Base-by-base conservation (phyloP, 805 yeast species). In the Suhomyces pyralidae region DNA sequence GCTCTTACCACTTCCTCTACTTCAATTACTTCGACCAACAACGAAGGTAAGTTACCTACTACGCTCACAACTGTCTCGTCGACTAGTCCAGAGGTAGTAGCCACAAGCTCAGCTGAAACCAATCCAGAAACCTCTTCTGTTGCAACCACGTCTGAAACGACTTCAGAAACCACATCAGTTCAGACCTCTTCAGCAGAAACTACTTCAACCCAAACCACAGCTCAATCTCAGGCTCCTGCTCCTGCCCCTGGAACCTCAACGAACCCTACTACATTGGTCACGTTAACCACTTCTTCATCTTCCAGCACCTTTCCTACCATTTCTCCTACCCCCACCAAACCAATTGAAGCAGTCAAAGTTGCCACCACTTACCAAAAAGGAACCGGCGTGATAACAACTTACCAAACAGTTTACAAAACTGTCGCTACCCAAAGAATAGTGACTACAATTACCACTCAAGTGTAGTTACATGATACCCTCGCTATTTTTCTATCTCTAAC, bases 11-110 rank as follows among this genome's bases (percentile, higher is more conserved):
- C 43, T 34, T 24, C 52, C 17, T 34, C 49, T 17, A 34, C 51
- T 28, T 6, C 50, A 15, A 14, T 47, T 17, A 24, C 51, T 20
- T 36, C 53, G 7, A 8, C 50, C 17, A 8, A 15, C 14, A 19
- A 38, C 17, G 17, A 17, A 17, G 15, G 51, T 28, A 24, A 54
- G 14, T 38, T 53, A 15, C 14, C 60, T 36, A 26, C 43, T 14
- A 25, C 58, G 10, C 42, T 59, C 25, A n/a, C 57, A 34, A 40
- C 51, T 50, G 32, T 46, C 30, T 15, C 55, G 10, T 25, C 61
- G 36, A 26, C 59, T 40, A 47, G 50, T 47, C 26, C 42, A 24
- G 38, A 15, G n/a, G 43, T 14, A 28, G 30, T 45, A 9, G 17
- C 34, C 3, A 36, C 53, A 44, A 26, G 53, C 22, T 7, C 53